phyloP scores from a whole-genome alignment of 768 basidiomycete genomes.

The Lactarius sp. region DNA sequence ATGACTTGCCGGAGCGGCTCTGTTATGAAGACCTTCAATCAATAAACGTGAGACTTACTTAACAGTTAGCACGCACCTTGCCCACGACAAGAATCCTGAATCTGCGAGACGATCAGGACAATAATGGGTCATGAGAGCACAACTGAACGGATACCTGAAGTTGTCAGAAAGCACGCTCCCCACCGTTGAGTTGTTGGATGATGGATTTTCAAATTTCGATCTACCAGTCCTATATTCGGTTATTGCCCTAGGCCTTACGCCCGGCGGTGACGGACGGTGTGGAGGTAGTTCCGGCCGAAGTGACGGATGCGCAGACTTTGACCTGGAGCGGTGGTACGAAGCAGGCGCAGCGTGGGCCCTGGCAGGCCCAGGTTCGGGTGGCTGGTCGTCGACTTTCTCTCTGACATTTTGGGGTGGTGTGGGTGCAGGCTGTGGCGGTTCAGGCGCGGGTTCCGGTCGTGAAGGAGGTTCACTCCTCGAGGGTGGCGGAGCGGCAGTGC shows the following conservation, averaged over 20 bases:
- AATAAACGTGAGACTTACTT: too few relatives aligned
- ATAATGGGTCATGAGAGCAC: not conserved
- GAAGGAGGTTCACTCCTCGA: too few relatives aligned
- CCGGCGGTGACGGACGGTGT: not conserved
- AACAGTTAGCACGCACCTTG: not conserved
- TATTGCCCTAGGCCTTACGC: not conserved
- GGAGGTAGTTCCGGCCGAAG: not conserved
- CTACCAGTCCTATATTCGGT: not conserved
- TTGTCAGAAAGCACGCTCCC: not conserved
- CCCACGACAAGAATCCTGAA: slow-evolving; percentile 5
- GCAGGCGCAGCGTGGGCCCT: not conserved
- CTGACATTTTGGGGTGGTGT: too few relatives aligned
- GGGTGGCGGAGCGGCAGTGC: too few relatives aligned
- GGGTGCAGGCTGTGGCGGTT: too few relatives aligned
- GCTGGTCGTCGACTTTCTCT: too few relatives aligned
- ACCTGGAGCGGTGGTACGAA: not conserved
- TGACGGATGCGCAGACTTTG: not conserved
- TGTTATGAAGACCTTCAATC: not conserved
- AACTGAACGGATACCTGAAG: not conserved
- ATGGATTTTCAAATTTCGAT: not conserved
- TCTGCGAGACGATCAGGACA: not conserved
- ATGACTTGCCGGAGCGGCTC: slow-evolving; percentile 9
- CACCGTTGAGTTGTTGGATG: not conserved
- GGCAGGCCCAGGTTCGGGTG: not conserved
- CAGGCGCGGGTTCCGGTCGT: too few relatives aligned